These are phyloP conservation scores for Carex parvula DNA, from an alignment of 176 grass and related monocot species.

Conservation along the genomic window DNA sequence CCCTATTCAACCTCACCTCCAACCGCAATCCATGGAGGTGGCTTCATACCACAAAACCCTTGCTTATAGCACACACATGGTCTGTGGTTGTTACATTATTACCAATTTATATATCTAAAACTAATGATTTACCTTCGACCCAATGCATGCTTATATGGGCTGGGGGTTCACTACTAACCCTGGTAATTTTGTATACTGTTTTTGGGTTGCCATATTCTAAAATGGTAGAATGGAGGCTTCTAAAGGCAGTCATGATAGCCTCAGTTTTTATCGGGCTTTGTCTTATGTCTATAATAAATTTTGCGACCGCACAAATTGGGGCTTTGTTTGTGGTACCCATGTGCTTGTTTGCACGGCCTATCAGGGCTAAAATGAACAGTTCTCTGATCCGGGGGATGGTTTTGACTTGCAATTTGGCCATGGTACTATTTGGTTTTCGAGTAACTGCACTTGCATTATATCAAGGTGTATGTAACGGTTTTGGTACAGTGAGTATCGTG, in stretches of 20 bases:
- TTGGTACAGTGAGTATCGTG: too few species aligned
- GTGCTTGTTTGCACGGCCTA: conserved; percentile 60
- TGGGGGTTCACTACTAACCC: conserved; percentile 34
- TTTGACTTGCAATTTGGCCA: conserved; percentile 43
- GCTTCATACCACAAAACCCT: conserved; percentile 71
- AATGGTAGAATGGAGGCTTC: conserved; percentile 68
- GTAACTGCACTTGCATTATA: conserved; percentile 17
- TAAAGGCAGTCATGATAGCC: conserved; percentile 76
- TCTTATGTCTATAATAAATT: conserved; percentile 98
- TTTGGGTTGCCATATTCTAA: conserved; percentile 51
- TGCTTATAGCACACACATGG: conserved; percentile 75
- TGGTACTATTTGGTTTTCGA: conserved; percentile 58
- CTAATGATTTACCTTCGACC: conserved; percentile 37
- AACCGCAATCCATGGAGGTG: conserved; percentile 62
- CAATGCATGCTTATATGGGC: conserved; percentile 49
- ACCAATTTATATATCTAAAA: conserved; percentile 61
- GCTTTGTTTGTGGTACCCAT: conserved; percentile 74
- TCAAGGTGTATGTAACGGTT: too few species aligned
- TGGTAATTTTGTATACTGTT: conserved; percentile 47
- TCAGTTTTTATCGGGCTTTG: conserved; percentile 57
- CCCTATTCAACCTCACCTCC: conserved; percentile 49
- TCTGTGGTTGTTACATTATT: conserved; percentile 62
- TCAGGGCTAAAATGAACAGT: conserved; percentile 36
- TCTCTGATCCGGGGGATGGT: conserved; percentile 28
- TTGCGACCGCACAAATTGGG: conserved; percentile 76